Conservation (phyloP, 495 filamentous ascomycete species). For the Chlorociboria aeruginascens region DNA sequence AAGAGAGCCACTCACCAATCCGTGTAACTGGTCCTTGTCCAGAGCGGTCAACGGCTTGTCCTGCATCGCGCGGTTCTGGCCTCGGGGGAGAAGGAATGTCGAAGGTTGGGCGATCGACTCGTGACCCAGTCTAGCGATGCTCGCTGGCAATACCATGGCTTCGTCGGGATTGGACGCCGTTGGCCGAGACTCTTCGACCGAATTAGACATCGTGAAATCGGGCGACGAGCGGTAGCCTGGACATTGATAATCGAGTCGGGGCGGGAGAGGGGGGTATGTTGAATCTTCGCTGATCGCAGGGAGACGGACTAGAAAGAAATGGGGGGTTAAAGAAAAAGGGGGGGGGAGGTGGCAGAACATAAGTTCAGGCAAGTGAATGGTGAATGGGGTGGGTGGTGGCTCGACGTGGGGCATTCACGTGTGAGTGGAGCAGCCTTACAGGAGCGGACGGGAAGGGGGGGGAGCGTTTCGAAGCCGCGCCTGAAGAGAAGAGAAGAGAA, state of each 20-base stretch:
- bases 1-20: conserved; percentile 47
- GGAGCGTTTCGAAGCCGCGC: too few species aligned
- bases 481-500: too few species aligned
- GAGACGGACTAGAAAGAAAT: neutral
- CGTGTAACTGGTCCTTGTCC: conserved; percentile 86
- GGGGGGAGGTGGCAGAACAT: neutral
- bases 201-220: conserved; percentile 17
- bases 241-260: conserved; percentile 1
- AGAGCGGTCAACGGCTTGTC: conserved; percentile 54
- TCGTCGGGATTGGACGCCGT: conserved; percentile 14
- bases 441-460: neutral
- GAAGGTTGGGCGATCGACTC: conserved; percentile 65
- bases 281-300: conserved; percentile 1
- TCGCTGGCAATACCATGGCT: conserved; percentile 9
- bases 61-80: conserved; percentile 22
- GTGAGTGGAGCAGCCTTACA: neutral
- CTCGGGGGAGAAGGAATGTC: conserved; percentile 66
- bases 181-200: conserved; percentile 15
- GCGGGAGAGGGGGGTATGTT: neutral
- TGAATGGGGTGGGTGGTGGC: conserved; percentile 8
- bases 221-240: neutral
- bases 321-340: too few species aligned
- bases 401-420: conserved; percentile 5
- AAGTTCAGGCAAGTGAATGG: neutral
- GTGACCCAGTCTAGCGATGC: conserved; percentile 26